Base-by-base conservation (phyloP, 192 early-diverging fungal genomes). In the Gonapodya sp. region DNA sequence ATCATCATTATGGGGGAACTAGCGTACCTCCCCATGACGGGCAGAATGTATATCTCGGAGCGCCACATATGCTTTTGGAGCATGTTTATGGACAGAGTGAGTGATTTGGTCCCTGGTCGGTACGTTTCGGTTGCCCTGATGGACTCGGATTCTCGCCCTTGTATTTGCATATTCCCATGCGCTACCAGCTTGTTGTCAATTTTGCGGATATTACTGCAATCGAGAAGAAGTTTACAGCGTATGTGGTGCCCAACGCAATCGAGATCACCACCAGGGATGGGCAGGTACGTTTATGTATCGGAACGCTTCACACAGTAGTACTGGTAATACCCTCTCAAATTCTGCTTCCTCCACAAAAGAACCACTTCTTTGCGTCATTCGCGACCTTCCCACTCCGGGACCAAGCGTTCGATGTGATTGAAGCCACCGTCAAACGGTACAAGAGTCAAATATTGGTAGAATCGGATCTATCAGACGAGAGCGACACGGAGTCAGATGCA, bases 331-430 rank as follows among this genome's bases (percentile, higher is more conserved):
- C n/a, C n/a, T n/a, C n/a, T n/a, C n/a, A n/a, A n/a, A n/a, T n/a
- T n/a, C n/a, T n/a, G n/a, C n/a, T n/a, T n/a, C n/a, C n/a, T 64
- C 24, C 24, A 24, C 8, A 64, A 64, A 8, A 64, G 46, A 64
- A 64, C 24, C 46, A 64, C 46, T 64, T 64, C 46, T 64, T 64
- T 64, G 46, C 46, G 8, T 8, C 8, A 8, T 64, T 64, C 46
- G 46, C 46, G 8, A 64, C 46, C 8, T 64, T 64, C 24, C 46
- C 46, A 8, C 46, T 64, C 8, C 46, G 46, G 8, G 46, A 64
- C 46, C 46, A 64, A 64, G 46, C 46, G 46, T 64, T 64, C 46
- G 46, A 64, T 64, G 46, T 64, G 46, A 8, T 64, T 64, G 46
- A 64, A 64, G 8, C 46, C 24, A 64, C 46, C 46, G 24, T 64